These are phyloP conservation scores for Diplogelasinospora grovesii DNA, from an alignment of 495 filamentous ascomycete genomes.

Conservation along the genomic window DNA sequence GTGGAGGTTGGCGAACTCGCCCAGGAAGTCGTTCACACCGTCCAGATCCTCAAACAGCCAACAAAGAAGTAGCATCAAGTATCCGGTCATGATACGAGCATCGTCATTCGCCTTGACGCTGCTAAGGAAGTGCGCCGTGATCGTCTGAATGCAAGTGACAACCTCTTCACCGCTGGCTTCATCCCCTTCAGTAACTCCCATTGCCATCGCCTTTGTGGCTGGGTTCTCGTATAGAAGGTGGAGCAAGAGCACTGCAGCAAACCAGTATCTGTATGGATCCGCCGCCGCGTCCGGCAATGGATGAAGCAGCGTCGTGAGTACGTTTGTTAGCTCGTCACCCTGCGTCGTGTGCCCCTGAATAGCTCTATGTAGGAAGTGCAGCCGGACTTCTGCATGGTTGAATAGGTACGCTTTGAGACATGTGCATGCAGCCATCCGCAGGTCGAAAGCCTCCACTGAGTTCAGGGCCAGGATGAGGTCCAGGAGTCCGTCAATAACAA, in stretches of 20 bases:
- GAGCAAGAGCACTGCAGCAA: conserved; percentile 82
- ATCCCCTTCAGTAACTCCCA: conserved; percentile 81
- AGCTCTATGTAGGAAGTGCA: conserved; percentile 80
- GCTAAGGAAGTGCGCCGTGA: conserved; percentile 70
- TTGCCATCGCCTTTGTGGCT: conserved; percentile 72
- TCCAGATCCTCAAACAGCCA: conserved; percentile 92
- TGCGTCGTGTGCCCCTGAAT: conserved; percentile 80
- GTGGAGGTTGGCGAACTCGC: conserved; percentile 89
- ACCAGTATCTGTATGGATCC: conserved; percentile 89
- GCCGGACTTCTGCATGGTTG: conserved; percentile 67
- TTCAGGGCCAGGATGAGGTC: conserved; percentile 71
- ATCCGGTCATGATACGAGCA: conserved; percentile 73
- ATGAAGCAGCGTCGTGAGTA: conserved; percentile 70
- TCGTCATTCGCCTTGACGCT: conserved; percentile 69
- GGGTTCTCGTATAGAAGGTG: conserved; percentile 81
- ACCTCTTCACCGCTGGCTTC: conserved; percentile 89
- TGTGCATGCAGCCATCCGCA: conserved; percentile 76
- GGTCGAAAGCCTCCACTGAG: conserved; percentile 62
- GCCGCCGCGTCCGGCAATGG: conserved; percentile 50
- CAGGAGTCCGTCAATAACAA: conserved; percentile 90
- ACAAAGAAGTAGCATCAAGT: conserved; percentile 85
- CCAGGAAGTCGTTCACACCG: conserved; percentile 87
- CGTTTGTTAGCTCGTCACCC: conserved; percentile 82
- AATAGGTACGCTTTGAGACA: conserved; percentile 90
- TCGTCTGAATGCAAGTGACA: conserved; percentile 84